Evolutionary conservation across 768 basidiomycete genomes (phyloP), one percentile per base, ranked within the genome.

Genomic region (Boletus rubescentipes): DNA sequence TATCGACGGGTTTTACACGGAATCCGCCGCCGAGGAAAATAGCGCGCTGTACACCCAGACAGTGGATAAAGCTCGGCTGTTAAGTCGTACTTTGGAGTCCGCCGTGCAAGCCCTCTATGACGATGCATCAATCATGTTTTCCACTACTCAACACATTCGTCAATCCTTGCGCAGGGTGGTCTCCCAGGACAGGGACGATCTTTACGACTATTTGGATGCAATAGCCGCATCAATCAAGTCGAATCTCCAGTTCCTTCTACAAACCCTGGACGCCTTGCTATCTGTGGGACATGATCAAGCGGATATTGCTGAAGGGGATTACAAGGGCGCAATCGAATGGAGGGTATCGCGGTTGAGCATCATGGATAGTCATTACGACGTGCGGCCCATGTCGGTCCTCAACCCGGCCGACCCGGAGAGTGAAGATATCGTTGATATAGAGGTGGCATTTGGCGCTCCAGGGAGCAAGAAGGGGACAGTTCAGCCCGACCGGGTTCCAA

Each of bases 261-360:
- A 84, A 60, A 81, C 82, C 1, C 72, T 90, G 10, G 86, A 90
- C 38, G 77, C 74, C 15, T 74, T 91, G 21, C 69, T 88, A 26
- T 71, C 78, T 1, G 67, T 89, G 16, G 88, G 87, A 5, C 81
- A 85, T 52, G 84, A 89, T 49, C 89, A 91, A 69, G 85, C 82
- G 3, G 82, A 86, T 14, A 72, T 86, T 36, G 82, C 84, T 18
- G 81, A 82, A 66, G 84, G 80, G 49, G 86, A 88, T 54, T 89
- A 90, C 69, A 82, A 77, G 51, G 83, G 82, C 6, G 87, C 89
- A 2, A 90, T 90, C 50, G 86, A 89, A 52, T 86, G 86, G 85
- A 79, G 89, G 20, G 80, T 83, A 75, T 89, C 87, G 15, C 83
- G 86, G 15, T 68, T 86, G 41, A 87, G 87, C 61, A 74, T 79